Evolutionary conservation across 352 stramenopile species (phyloP).

Genomic region (Phytophthora hibernalis): DNA sequence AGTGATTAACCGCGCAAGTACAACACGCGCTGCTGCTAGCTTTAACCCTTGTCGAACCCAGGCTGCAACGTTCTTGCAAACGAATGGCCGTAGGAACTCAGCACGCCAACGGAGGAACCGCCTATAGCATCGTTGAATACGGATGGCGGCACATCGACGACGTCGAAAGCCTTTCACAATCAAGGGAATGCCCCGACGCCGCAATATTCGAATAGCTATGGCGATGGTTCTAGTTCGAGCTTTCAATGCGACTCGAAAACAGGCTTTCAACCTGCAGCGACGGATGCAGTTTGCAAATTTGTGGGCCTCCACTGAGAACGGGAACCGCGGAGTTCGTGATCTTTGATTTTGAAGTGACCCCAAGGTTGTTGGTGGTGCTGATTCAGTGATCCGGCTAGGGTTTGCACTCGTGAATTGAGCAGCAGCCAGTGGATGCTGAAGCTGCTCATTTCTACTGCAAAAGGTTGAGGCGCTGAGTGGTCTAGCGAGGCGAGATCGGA

Average conservation of each 20-base stretch:
- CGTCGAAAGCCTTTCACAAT: conserved; percentile 37
- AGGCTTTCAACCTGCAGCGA: conserved; percentile 31
- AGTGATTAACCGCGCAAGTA: conserved; percentile 26
- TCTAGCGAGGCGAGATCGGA: conserved; percentile 55
- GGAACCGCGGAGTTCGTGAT: conserved; percentile 29
- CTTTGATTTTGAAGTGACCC: neutral
- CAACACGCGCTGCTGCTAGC: conserved; percentile 9
- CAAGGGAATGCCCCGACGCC: conserved; percentile 33
- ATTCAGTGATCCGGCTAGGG: neutral
- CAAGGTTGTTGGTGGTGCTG: neutral
- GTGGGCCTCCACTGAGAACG: conserved; percentile 54
- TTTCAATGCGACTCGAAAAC: conserved; percentile 40
- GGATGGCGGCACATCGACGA: conserved; percentile 32
- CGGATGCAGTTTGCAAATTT: conserved; percentile 27
- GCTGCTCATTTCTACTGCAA: conserved; percentile 48
- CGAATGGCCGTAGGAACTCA: conserved; percentile 25
- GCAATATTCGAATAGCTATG: conserved; percentile 42
- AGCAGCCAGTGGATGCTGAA: conserved; percentile 43
- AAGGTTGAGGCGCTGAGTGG: conserved; percentile 60
- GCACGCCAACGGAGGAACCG: conserved; percentile 28
- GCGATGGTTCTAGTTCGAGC: conserved; percentile 29
- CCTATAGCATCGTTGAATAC: conserved; percentile 43
- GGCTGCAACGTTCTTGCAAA: conserved; percentile 12
- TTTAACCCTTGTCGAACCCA: conserved; percentile 20
- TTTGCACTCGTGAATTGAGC: conserved; percentile 23